Base-by-base conservation (phyloP, 257 asterid species). In the Eucommia ulmoides region DNA sequence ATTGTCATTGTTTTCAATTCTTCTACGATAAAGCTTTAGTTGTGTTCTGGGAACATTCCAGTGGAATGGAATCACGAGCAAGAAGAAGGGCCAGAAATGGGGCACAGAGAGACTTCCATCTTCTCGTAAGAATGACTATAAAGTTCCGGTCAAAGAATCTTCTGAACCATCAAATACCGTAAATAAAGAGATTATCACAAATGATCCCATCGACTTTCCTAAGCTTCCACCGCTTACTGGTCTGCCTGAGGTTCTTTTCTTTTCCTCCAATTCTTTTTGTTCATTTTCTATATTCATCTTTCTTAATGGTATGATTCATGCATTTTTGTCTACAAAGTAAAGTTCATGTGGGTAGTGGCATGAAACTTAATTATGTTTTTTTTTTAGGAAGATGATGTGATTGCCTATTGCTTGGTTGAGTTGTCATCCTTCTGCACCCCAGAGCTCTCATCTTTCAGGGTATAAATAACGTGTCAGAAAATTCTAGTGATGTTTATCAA, bases 381-480 rank as follows among this genome's bases (percentile, higher is more conserved):
- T n/a, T n/a, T n/a, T n/a, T 82, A 91, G 99, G 81, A 67, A 68
- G 97, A 95, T 57, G 95, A 83, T 61, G 67, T 81, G 72, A 74
- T 91, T 59, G 95, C 79, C 14, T 91, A 86, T 51, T 84, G 87
- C 24, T 19, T 81, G 53, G 78, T 86, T 59, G 95, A 86, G 65
- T 74, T 91, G 53, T 83, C 99, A 55, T 86, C 99, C 17, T 61
- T 81, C 62, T 86, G 97, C 97, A 83, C 93, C 51, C 99, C 99
- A 20, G 95, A 79, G 74, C 71, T 80, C 55, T 79, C 95, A 41
- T 55, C 73, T 7, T 74, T 49, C 65, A 84, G 91, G 71, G 99
- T 91, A 91, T 47, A 56, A n/a, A n/a, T n/a, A 41, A 59, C 24
- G 47, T 44, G 23, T 49, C 41, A 52, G 48, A 49, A 19, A 15